These are phyloP conservation scores for Entomortierella chlamydospora DNA, from an alignment of 192 early-diverging fungal genomes.

Conservation along the genomic window DNA sequence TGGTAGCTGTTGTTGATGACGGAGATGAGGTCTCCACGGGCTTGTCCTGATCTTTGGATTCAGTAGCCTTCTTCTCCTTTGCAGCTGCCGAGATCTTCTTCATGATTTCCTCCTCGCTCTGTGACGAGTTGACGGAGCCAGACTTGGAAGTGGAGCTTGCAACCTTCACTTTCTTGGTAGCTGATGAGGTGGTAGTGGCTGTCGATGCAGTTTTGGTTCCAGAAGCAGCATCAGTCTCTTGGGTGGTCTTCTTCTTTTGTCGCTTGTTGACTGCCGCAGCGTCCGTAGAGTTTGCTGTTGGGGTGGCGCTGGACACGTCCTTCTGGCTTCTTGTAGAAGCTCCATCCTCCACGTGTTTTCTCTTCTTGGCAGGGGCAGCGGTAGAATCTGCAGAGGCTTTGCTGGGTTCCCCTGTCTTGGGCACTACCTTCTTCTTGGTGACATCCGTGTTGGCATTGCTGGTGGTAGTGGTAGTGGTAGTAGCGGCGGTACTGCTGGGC, in stretches of 20 bases:
- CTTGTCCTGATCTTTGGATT: neutral
- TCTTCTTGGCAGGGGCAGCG: neutral
- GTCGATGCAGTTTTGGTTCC: neutral
- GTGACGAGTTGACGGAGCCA: neutral
- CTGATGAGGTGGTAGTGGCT: neutral
- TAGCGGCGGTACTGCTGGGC: neutral
- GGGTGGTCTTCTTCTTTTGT: neutral
- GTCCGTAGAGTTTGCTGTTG: neutral
- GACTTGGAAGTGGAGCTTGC: neutral
- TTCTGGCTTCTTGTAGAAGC: neutral
- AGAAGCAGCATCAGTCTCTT: neutral
- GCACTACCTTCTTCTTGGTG: neutral
- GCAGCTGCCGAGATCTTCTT: constrained; percentile 11
- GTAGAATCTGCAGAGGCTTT: neutral
- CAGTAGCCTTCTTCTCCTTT: constrained; percentile 15
- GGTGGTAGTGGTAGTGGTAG: neutral
- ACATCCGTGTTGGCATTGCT: neutral
- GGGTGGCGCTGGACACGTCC: neutral
- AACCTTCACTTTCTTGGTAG: constrained; percentile 7
- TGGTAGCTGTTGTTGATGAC: neutral
- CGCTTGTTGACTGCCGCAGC: neutral
- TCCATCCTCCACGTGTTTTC: neutral
- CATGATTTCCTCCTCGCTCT: constrained; percentile 29
- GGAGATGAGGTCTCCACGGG: neutral
- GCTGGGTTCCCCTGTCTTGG: neutral